A percentile compares a stretch with the other conserved stretches of the same genome.
Evolutionary conservation across 768 basidiomycete genomes (phyloP).

Genomic region (Auricularia sp.): DNA sequence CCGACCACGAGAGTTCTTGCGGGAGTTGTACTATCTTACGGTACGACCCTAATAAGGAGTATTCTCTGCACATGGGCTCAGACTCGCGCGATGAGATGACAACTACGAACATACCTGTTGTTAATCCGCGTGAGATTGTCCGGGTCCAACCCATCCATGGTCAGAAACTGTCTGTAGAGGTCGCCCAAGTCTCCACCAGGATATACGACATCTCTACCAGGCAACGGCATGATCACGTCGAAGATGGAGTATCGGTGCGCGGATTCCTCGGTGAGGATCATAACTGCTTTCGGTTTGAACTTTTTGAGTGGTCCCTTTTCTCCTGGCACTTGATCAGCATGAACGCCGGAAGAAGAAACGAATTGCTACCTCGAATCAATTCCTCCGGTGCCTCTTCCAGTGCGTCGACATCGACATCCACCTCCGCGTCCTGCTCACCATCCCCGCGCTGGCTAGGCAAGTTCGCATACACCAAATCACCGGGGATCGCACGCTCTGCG

Average conservation of each 20-base stretch:
- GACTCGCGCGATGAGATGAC: neutral
- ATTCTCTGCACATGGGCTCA: conserved; percentile 49
- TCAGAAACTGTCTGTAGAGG: conserved; percentile 70
- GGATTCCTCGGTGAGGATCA: conserved; percentile 68
- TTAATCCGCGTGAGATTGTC: conserved; percentile 73
- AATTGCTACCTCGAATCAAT: conserved; percentile 20
- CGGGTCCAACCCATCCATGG: conserved; percentile 80
- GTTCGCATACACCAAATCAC: conserved; percentile 79
- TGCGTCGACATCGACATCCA: conserved; percentile 4
- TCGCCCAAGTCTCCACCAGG: conserved; percentile 84
- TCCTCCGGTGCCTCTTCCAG: conserved; percentile 17
- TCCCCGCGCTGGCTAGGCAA: conserved; percentile 13
- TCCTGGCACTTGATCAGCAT: conserved; percentile 12
- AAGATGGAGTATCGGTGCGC: conserved; percentile 76
- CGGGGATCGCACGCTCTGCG: conserved; percentile 59
- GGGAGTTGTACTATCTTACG: conserved; percentile 85
- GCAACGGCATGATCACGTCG: conserved; percentile 95
- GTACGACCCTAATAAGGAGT: conserved; percentile 87
- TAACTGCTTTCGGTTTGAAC: conserved; percentile 46
- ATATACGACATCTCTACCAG: conserved; percentile 88
- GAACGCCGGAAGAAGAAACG: conserved; percentile 21
- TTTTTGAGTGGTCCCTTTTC: neutral
- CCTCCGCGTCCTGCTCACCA: conserved; percentile 11
- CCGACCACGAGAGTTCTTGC: conserved; percentile 67
- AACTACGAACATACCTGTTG: conserved; percentile 53